A percentile compares a stretch with the other conserved stretches of the same genome.
phyloP scores from a whole-genome alignment of 208 protist species.

The Trypanosomatidae sp. region DNA sequence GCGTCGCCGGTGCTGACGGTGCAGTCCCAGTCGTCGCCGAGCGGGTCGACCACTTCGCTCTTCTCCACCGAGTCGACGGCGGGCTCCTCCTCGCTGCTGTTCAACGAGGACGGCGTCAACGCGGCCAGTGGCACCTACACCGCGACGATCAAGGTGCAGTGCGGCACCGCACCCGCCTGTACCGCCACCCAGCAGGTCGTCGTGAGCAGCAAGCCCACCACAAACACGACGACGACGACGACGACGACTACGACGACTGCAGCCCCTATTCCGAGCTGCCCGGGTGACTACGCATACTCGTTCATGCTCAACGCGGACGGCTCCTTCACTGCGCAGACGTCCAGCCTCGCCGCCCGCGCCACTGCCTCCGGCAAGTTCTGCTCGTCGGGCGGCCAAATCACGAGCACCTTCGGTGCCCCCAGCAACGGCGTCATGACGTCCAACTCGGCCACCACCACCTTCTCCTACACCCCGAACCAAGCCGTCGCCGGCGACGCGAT shows the following conservation, averaged over 20 bases:
- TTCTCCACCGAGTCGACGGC: too few relatives aligned
- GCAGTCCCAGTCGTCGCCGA: too few relatives aligned
- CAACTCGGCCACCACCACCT: slow-evolving; percentile 35
- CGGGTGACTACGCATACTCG: slow-evolving; percentile 39
- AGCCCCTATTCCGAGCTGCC: slow-evolving; percentile 18
- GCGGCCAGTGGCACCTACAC: too few relatives aligned
- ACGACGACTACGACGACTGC: slow-evolving; percentile 19
- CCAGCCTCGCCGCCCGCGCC: slow-evolving; percentile 27
- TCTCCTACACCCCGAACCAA: slow-evolving; percentile 25
- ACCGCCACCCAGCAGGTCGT: too few relatives aligned
- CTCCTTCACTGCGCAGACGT: slow-evolving; percentile 19
- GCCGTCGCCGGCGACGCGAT: slow-evolving; percentile 14
- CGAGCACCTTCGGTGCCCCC: slow-evolving; percentile 6
- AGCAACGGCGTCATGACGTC: slow-evolving; percentile 9
- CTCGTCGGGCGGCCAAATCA: slow-evolving; percentile 24
- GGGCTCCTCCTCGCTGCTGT: too few relatives aligned
- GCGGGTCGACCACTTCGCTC: too few relatives aligned
- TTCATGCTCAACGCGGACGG: slow-evolving; percentile 39
- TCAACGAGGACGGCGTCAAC: too few relatives aligned
- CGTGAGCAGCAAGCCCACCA: too few relatives aligned
- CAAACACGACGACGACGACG: slow-evolving; percentile 6
- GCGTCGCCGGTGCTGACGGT: too few relatives aligned
- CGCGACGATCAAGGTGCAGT: too few relatives aligned
- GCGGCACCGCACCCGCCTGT: too few relatives aligned
- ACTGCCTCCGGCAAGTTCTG: slow-evolving; percentile 17